Conservation (phyloP, 768 basidiomycete species). For the Lentinula detonsa region DNA sequence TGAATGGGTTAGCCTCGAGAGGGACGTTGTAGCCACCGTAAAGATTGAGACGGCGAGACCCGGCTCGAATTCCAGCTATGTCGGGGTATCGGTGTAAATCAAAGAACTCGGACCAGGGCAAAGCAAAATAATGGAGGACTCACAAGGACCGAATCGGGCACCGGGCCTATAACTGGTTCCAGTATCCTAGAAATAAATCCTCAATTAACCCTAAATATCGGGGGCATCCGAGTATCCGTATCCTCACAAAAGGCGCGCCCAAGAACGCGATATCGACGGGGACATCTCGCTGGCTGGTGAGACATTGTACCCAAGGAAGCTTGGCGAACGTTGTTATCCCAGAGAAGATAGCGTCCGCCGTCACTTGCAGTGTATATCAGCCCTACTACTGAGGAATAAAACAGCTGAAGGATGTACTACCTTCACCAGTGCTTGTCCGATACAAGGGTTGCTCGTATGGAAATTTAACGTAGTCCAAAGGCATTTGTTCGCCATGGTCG, state of each 20-base stretch:
- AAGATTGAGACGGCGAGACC: slow-evolving; percentile 67
- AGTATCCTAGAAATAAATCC: slow-evolving; percentile 41
- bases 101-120: background rate
- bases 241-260: slow-evolving; percentile 68
- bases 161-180: slow-evolving; percentile 77
- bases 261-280: slow-evolving; percentile 79
- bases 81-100: no score
- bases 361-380: slow-evolving; percentile 29
- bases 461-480: slow-evolving; percentile 61
- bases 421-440: slow-evolving; percentile 50
- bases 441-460: slow-evolving; percentile 57
- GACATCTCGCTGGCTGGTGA: slow-evolving; percentile 51
- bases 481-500: slow-evolving; percentile 49
- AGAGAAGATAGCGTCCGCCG: slow-evolving; percentile 74
- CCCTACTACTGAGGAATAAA: background rate
- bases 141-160: slow-evolving; percentile 74
- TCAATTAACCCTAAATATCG: background rate
- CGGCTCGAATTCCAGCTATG: slow-evolving; percentile 67
- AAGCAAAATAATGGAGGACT: background rate
- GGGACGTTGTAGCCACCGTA: slow-evolving; percentile 80
- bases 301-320: slow-evolving; percentile 79
- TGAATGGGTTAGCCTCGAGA: slow-evolving; percentile 67
- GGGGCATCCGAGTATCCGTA: slow-evolving; percentile 13
- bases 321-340: slow-evolving; percentile 85
- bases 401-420: slow-evolving; percentile 22